A percentile compares a stretch with the other conserved stretches of the same genome.
These are phyloP conservation scores for Psidium friedrichsthalianum DNA, from an alignment of 345 rosid species.

Conservation along the genomic window DNA sequence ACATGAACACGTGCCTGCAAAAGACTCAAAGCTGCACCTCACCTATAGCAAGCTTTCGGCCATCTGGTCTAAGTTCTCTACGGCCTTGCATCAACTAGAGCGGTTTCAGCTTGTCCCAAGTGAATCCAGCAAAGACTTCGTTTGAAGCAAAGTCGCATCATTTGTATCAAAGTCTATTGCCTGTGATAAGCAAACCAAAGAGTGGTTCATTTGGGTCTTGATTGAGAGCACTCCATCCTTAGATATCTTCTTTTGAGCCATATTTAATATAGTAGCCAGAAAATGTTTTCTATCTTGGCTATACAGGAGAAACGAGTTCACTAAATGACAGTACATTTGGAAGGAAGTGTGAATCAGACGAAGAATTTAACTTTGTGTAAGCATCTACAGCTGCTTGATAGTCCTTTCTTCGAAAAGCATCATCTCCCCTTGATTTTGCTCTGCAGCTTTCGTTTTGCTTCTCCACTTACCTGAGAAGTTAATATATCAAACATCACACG, in stretches of 20 bases:
- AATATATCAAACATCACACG: too few relatives aligned
- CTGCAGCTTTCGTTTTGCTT: too few relatives aligned
- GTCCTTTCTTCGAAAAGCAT: too few relatives aligned
- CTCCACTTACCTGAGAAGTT: too few relatives aligned
- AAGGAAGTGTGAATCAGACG: too few relatives aligned
- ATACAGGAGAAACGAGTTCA: not conserved
- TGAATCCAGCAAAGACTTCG: slow-evolving; percentile 91
- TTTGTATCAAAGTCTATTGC: slow-evolving; percentile 66
- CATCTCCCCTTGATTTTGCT: too few relatives aligned
- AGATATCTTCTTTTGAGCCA: too few relatives aligned
- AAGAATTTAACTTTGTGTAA: too few relatives aligned
- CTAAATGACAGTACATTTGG: not conserved
- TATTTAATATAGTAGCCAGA: too few relatives aligned
- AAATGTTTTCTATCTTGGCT: too few relatives aligned
- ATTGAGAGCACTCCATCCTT: too few relatives aligned
- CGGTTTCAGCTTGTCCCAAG: slow-evolving; percentile 62
- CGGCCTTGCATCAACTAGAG: slow-evolving; percentile 78
- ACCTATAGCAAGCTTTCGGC: slow-evolving; percentile 86
- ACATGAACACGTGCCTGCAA: slow-evolving; percentile 9
- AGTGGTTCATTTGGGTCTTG: not conserved
- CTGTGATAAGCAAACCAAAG: slow-evolving; percentile 17
- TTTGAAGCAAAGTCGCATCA: slow-evolving; percentile 25
- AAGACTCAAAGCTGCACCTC: slow-evolving; percentile 82
- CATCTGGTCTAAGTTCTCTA: slow-evolving; percentile 68
- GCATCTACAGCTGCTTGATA: too few relatives aligned